Percentiles rank a stretch among this genome's conserved stretches.
phyloP scores from a whole-genome alignment of 148 eudicot species.

The Vaccinium macrocarpon region DNA sequence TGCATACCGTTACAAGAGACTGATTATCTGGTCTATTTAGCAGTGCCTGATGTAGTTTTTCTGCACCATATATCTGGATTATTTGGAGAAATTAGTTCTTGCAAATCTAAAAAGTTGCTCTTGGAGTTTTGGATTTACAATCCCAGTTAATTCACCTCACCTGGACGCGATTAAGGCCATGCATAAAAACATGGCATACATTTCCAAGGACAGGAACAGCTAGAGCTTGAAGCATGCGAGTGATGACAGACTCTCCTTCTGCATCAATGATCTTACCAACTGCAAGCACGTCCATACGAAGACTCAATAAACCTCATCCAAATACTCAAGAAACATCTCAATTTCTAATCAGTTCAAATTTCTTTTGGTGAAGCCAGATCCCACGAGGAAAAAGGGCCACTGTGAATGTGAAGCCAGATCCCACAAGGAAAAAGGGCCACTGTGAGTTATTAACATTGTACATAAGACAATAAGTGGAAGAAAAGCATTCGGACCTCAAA shows the following conservation, averaged over 20 bases:
- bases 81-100: slow-evolving; percentile 9
- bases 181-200: slow-evolving; percentile 94
- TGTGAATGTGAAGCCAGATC: background rate
- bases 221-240: slow-evolving; percentile 80
- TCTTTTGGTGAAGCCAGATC: background rate
- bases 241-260: slow-evolving; percentile 71
- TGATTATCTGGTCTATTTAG: slow-evolving; percentile 56
- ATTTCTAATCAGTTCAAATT: background rate
- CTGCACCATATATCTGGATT: slow-evolving; percentile 80
- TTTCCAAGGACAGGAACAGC: slow-evolving; percentile 93
- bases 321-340: background rate
- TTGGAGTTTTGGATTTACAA: background rate
- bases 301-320: background rate
- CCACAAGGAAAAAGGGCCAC: background rate
- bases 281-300: slow-evolving; percentile 22
- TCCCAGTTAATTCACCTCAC: slow-evolving; percentile 26
- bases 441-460: background rate
- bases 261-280: slow-evolving; percentile 57
- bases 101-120: background rate
- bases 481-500: background rate
- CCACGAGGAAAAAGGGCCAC: background rate
- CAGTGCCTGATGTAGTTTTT: slow-evolving; percentile 65
- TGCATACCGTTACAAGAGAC: slow-evolving; percentile 68
- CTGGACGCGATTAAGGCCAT: slow-evolving; percentile 81
- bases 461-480: too few relatives aligned